These are phyloP conservation scores for Anthracocystis setariae DNA, from an alignment of 1,284 basidiomycete species.

Conservation along the genomic window DNA sequence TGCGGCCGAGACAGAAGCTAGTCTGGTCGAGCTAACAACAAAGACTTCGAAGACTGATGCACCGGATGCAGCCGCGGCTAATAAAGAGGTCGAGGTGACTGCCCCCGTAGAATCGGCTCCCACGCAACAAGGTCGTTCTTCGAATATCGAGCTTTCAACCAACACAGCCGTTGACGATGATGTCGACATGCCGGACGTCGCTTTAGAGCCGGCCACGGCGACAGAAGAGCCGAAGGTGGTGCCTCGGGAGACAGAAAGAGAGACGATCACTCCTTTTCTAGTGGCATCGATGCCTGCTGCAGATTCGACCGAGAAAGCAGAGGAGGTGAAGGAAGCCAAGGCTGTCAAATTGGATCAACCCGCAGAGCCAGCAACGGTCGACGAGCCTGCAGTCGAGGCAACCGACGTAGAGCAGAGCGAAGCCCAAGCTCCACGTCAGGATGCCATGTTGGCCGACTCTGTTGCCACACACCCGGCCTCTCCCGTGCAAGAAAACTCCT, in stretches of 20 bases:
- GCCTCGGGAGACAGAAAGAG: background rate
- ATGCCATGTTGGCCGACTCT: background rate
- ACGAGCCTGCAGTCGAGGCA: background rate
- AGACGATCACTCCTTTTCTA: background rate
- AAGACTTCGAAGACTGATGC: background rate
- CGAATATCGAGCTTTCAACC: background rate
- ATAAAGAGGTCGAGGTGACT: background rate
- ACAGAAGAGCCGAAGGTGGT: background rate
- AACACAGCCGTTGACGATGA: constrained; percentile 1
- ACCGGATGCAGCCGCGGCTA: background rate
- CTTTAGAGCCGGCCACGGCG: background rate
- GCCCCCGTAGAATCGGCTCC: background rate
- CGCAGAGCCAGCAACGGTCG: background rate
- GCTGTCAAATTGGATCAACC: too few relatives aligned
- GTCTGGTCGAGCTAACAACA: background rate
- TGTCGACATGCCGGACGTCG: constrained; percentile 27
- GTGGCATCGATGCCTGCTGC: too few relatives aligned
- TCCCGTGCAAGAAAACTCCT: background rate
- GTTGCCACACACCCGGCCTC: background rate
- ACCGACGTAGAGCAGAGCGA: background rate
- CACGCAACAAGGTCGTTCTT: too few relatives aligned
- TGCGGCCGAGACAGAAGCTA: background rate
- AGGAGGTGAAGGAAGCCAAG: too few relatives aligned
- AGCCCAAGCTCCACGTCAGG: background rate
- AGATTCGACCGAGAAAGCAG: too few relatives aligned